phyloP scores from a whole-genome alignment of 1,284 basidiomycete genomes.

The Papiliotrema flavescens region DNA sequence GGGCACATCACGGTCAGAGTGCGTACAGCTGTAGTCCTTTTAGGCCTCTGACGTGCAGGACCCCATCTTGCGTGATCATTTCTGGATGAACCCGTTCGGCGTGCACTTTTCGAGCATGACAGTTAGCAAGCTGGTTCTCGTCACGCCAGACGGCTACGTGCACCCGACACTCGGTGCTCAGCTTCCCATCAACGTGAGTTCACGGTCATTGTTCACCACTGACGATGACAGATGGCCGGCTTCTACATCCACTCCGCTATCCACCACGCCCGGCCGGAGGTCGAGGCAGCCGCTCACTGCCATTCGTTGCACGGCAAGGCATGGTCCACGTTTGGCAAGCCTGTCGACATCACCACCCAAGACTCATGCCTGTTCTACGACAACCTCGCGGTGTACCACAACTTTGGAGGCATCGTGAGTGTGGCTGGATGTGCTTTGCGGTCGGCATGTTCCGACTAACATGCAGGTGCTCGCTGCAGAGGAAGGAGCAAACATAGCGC shows the following conservation, averaged over 20 bases:
- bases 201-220: slow-evolving; percentile 6
- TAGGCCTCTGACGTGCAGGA: slow-evolving; percentile 11
- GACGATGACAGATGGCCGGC: slow-evolving; percentile 52
- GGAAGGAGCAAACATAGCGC: slow-evolving; percentile 61
- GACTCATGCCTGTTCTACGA: slow-evolving; percentile 35
- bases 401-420: slow-evolving; percentile 60
- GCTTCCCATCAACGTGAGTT: slow-evolving; percentile 40
- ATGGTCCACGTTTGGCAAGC: slow-evolving; percentile 26
- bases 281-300: slow-evolving; percentile 62
- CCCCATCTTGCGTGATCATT: slow-evolving; percentile 37
- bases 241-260: slow-evolving; percentile 59
- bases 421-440: no score
- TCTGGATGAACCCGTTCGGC: slow-evolving; percentile 45
- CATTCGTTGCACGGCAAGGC: slow-evolving; percentile 53
- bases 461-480: slow-evolving; percentile 52
- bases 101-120: slow-evolving; percentile 35
- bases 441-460: not conserved
- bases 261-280: slow-evolving; percentile 61
- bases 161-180: slow-evolving; percentile 38
- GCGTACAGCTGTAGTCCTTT: not conserved
- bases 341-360: slow-evolving; percentile 43
- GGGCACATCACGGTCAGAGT: slow-evolving; percentile 41
- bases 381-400: slow-evolving; percentile 32
- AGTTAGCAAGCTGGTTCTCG: slow-evolving; percentile 37
- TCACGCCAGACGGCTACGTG: slow-evolving; percentile 41